Evolutionary conservation across 352 stramenopile species (phyloP).

Genomic region (Globisporangium barbulae): DNA sequence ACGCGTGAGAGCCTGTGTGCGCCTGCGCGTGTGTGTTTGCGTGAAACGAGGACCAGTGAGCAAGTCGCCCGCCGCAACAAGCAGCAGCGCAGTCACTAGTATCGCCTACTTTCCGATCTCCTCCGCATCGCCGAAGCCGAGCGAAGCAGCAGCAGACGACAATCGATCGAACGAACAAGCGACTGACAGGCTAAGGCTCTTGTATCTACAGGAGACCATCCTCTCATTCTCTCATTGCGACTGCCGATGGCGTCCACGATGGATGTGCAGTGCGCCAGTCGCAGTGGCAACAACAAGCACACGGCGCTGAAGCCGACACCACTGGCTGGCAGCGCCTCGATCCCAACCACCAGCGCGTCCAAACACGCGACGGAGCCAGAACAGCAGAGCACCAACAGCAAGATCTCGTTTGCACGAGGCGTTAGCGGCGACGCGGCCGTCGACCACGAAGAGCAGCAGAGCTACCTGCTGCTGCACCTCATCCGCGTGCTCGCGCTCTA

Average conservation of each 20-base stretch:
- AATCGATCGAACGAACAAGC: not conserved
- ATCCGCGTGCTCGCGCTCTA: conserved; percentile 62
- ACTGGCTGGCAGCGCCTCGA: not conserved
- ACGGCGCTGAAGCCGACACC: not conserved
- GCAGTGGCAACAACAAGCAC: not conserved
- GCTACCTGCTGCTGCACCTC: conserved; percentile 48
- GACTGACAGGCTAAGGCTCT: no score
- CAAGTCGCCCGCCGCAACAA: not conserved
- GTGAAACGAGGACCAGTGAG: conserved; percentile 7
- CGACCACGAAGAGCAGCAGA: conserved; percentile 17
- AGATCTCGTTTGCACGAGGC: conserved; percentile 2
- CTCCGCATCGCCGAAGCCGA: conserved; percentile 3
- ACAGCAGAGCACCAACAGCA: not conserved
- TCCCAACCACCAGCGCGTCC: not conserved
- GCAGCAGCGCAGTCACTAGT: not conserved
- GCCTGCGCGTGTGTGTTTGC: not conserved
- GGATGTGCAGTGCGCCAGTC: not conserved
- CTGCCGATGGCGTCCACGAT: conserved; percentile 1
- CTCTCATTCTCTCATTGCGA: no score
- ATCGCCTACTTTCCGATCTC: conserved; percentile 11
- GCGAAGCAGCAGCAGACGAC: not conserved
- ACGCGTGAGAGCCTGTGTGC: not conserved
- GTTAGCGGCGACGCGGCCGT: not conserved
- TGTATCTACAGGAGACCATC: not conserved
- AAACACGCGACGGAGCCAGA: not conserved